Evolutionary conservation across 179 eudicot species (phyloP).

Genomic region (Silene noctiflora): DNA sequence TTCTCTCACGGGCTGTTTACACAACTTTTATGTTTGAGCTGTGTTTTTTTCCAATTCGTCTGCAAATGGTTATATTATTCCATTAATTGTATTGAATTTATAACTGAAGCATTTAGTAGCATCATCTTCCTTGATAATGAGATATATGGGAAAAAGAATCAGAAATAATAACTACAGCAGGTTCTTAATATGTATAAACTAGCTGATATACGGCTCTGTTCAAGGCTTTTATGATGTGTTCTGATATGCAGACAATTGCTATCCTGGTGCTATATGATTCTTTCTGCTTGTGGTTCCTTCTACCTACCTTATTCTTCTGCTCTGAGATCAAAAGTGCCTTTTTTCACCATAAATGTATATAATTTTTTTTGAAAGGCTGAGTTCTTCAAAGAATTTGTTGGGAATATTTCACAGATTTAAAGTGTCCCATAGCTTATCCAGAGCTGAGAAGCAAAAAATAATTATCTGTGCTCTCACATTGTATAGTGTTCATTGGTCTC

Average conservation of each 20-base stretch:
- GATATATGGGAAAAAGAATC: neutral
- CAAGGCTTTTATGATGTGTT: neutral
- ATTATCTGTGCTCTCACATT: too few relatives aligned
- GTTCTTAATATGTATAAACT: neutral
- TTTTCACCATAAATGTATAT: neutral
- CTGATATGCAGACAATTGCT: neutral
- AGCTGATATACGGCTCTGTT: neutral
- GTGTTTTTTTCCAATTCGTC: neutral
- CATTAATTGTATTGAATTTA: neutral
- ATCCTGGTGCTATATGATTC: neutral
- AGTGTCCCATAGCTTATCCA: neutral
- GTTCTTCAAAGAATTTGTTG: neutral
- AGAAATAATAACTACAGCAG: neutral
- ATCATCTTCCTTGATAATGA: neutral
- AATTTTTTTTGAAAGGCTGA: neutral
- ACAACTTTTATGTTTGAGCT: neutral
- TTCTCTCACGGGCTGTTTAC: neutral
- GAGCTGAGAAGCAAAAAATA: neutral
- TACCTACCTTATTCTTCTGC: neutral
- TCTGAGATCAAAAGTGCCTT: constrained; percentile 13
- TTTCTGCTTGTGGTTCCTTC: neutral
- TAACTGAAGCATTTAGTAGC: neutral
- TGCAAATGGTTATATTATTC: neutral
- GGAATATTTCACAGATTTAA: neutral
- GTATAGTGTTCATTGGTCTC: neutral